Evolutionary conservation across 2,329 filamentous ascomycete genomes (phyloP), one percentile per base, ranked within the genome.

Genomic region (Fusarium fujikuroi): DNA sequence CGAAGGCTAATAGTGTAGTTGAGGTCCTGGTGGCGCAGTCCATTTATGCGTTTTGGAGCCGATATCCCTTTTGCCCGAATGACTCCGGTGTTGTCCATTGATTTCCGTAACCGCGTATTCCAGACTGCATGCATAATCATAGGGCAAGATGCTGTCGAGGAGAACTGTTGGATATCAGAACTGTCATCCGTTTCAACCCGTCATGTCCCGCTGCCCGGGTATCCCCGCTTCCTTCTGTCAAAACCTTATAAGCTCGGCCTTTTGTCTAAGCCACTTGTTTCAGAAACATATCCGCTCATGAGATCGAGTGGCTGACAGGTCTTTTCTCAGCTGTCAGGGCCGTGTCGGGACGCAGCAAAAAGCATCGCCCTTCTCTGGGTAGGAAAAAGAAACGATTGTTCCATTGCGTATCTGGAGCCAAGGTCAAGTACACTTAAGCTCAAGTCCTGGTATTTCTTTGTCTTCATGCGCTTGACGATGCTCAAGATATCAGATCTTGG

Each of bases 211-310:
- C 21, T 34, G 16, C 47, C 21, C 50, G 59, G 72, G 65, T 57
- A 63, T 37, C 68, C 74, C 66, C 42, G 70, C 64, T 60, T 43
- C 28, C 25, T 37, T 36, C 40, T 44, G 44, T 43, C 58, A 54
- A 42, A 32, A 30, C 23, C n/a, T 57, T 66, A 68, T 65, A 61
- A 63, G 63, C 63, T 54, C 34, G 67, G 61, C 58, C 32, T 75
- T 70, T 75, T 70, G 62, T 62, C 53, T 63, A 76, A 76, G 76
- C 76, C 72, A 77, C 75, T 70, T 66, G 75, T 78, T 78, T 78
- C 76, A 77, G 72, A 76, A 69, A 34, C 37, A 69, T 34, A 57
- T 57, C 43, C 47, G 30, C 36, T 60, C 62, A 60, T n/a, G 42
- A 64, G 63, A 68, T 74, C 62, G 58, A 75, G 69, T 73, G 76